Evolutionary conservation across 305 asterid species (phyloP).

Genomic region (Plantago rigida): DNA sequence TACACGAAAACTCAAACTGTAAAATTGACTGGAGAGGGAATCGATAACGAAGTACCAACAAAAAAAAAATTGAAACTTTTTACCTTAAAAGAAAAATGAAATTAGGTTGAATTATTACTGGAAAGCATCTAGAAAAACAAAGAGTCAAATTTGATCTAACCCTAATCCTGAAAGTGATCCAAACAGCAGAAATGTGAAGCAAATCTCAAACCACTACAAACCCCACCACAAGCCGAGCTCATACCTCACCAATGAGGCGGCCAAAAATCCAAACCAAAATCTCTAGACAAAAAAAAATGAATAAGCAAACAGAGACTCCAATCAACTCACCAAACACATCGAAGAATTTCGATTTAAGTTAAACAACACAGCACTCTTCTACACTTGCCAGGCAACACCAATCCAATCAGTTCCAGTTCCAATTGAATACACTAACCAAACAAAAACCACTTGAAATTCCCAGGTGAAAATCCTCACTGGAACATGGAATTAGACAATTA

Average conservation of each 20-base stretch:
- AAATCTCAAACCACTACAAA: constrained; percentile 18
- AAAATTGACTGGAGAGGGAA: not conserved
- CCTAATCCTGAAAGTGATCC: constrained; percentile 34
- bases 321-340: constrained; percentile 3
- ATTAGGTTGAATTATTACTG: constrained; percentile 7
- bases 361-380: no score
- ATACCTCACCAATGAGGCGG: not conserved
- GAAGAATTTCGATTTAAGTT: not conserved
- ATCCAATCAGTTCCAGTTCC: no score
- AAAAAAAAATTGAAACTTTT: not conserved
- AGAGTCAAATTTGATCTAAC: constrained; percentile 30
- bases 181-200: constrained; percentile 24
- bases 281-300: constrained; percentile 2
- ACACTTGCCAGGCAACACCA: no score
- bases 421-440: not conserved
- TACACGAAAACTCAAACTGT: constrained; percentile 5
- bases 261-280: constrained; percentile 3
- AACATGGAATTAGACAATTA: not conserved
- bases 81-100: not conserved
- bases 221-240: constrained; percentile 14
- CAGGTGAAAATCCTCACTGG: not conserved
- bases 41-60: not conserved
- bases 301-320: constrained; percentile 1
- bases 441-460: not conserved
- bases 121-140: not conserved